phyloP scores from a whole-genome alignment of 345 rosid genomes.

The Mangifera indica region DNA sequence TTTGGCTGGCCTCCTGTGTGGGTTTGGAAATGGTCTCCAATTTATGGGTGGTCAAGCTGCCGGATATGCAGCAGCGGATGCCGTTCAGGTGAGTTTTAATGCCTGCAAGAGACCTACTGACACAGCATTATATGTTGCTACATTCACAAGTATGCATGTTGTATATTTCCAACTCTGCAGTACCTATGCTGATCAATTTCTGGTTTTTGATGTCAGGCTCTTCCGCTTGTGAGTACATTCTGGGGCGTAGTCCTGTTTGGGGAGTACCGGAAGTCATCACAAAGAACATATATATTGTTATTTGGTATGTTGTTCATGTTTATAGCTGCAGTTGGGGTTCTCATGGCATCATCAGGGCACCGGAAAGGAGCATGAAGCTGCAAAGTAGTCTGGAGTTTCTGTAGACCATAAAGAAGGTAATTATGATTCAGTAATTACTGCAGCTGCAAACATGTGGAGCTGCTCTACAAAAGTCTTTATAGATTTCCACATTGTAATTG shows the following conservation, averaged over 20 bases:
- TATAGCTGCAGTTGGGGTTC: slow-evolving; percentile 64
- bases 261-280: slow-evolving; percentile 73
- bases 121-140: too few species aligned
- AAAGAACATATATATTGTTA: slow-evolving; percentile 61
- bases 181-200: neutral
- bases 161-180: too few species aligned
- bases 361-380: slow-evolving; percentile 40
- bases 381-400: neutral
- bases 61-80: slow-evolving; percentile 87
- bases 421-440: neutral
- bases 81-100: slow-evolving; percentile 59
- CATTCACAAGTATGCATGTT: too few species aligned
- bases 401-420: neutral
- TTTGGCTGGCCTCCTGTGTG: slow-evolving; percentile 76
- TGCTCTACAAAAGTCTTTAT: neutral
- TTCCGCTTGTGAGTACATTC: slow-evolving; percentile 87
- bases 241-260: slow-evolving; percentile 86
- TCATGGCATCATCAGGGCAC: slow-evolving; percentile 81
- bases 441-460: neutral
- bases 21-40: slow-evolving; percentile 81
- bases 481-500: neutral
- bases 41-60: slow-evolving; percentile 93
- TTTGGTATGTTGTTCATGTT: slow-evolving; percentile 72
- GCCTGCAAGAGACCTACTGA: neutral
- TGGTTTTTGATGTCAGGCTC: slow-evolving; percentile 56